These are phyloP conservation scores for Metschnikowia drakensbergensis DNA, from an alignment of 805 yeast species.

Conservation along the genomic window DNA sequence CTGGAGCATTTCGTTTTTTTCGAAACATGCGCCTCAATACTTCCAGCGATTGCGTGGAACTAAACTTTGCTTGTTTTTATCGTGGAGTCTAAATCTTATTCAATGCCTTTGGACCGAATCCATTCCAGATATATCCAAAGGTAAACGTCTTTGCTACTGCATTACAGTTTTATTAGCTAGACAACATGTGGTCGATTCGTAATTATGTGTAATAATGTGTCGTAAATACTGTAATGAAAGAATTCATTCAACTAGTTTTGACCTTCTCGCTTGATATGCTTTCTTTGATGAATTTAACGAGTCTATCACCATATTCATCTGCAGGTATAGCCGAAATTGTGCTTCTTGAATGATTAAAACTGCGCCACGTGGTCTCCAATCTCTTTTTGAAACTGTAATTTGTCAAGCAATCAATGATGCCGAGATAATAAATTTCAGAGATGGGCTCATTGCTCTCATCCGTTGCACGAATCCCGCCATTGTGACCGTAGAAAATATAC, in stretches of 20 bases:
- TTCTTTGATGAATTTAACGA: slow-evolving; percentile 59
- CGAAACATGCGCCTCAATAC: background rate
- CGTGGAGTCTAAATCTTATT: too few relatives aligned
- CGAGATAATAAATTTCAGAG: slow-evolving; percentile 77
- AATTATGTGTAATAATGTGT: background rate
- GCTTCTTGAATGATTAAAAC: slow-evolving; percentile 61
- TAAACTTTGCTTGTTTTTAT: background rate
- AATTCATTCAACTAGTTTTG: slow-evolving; percentile 5
- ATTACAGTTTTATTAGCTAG: background rate
- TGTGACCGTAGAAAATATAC: slow-evolving; percentile 66
- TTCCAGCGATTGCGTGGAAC: background rate
- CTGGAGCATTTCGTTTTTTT: slow-evolving; percentile 45
- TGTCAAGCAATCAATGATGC: slow-evolving; percentile 92
- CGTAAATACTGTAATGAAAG: background rate
- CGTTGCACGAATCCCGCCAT: slow-evolving; percentile 81
- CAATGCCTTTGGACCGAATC: too few relatives aligned
- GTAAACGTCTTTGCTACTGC: background rate
- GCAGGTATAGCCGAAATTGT: slow-evolving; percentile 90
- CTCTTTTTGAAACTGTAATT: slow-evolving; percentile 68
- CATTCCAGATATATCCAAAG: too few relatives aligned
- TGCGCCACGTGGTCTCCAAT: slow-evolving; percentile 82
- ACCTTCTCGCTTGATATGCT: slow-evolving; percentile 20
- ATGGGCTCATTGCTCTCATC: slow-evolving; percentile 57
- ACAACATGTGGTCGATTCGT: background rate
- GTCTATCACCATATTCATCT: slow-evolving; percentile 82